Base-by-base conservation (phyloP, 192 early-diverging fungal genomes). In the Entophlyctis luteolus region DNA sequence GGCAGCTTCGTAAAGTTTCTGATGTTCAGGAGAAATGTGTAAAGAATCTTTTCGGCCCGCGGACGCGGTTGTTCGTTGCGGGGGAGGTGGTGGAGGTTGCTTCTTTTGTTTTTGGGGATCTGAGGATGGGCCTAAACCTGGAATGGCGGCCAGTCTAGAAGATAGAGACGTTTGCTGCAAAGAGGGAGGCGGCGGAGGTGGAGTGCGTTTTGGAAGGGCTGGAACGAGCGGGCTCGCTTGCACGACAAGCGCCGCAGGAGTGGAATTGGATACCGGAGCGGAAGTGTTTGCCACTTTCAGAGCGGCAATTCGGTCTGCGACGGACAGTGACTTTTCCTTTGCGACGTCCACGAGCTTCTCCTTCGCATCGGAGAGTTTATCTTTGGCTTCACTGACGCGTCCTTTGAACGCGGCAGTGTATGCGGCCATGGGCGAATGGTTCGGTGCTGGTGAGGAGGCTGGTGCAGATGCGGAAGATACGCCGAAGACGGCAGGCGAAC, bases 1-100 rank as follows among this genome's bases (percentile, higher is more conserved):
- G 25, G 67, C 55, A 18, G 56, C n/a, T 52, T 45, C 68, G 28
- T 60, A 60, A 1, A 70, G 46, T 18, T 25, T 47, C n/a, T 56
- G 25, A 38, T 65, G 50, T 27, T 62, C 59, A 3, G 60, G 37
- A 16, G 67, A 50, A 8, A 45, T 23, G 0, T 12, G 12, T 6
- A 18, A 36, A 8, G 65, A 4, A 1, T 33, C 12, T 5, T 34
- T 6, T n/a, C 8, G 29, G 1, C 1, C 10, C 6, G 62, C 32
- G 42, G 10, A 12, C n/a, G n/a, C 42, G 42, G 42, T 10, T 28
- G 12, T 53, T 18, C 27, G n/a, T 18, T 3, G 3, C 18, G 65
- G 38, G 4, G 65, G 52, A 8, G 65, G 35, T 1, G 65, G 52
- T 1, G 54, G 52, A 5, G 60, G 46, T n/a, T 50, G 52, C 28